Base-by-base conservation (phyloP, 2,329 filamentous ascomycete genomes). In the Elsinoe arachidis region DNA sequence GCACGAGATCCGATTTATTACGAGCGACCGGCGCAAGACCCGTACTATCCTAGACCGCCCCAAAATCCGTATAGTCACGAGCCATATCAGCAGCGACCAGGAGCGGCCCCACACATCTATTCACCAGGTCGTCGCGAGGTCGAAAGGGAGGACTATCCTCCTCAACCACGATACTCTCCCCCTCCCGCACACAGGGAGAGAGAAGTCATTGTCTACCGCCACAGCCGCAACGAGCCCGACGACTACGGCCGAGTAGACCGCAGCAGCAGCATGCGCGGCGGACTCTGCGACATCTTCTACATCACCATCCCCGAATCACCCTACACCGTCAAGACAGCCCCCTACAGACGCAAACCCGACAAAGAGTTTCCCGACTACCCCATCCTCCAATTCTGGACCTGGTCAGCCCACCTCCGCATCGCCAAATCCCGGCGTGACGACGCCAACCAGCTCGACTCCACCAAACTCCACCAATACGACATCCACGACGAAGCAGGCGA, bases 321-420 rank as follows among this genome's bases (percentile, higher is more conserved):
- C 5, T 61, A 58, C 59, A 56, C 38, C 11, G 55, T 62, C 21
- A 43, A 58, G 37, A 62, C 53, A 2, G 23, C 44, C 5, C 23
- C 19, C 4, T 49, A 49, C 23, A 1, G 23, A 9, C 14, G 17
- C 23, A 33, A n/a, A 35, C 44, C 44, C 11, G 44, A 49, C 26
- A 49, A 49, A 23, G 44, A 49, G n/a, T 49, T 49, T 12, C 44
- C 44, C 23, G 59, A 63, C 37, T 61, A 58, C 55, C 67, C 65
- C 12, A 60, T 67, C 15, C 62, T 71, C 5, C 69, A 71, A 55
- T 71, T 71, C 61, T 66, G 61, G 30, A 70, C 69, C 2, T 69
- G 67, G 63, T 63, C 58, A 21, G 65, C 63, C 1, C 52, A 59
- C 21, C 59, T 68, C 26, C 58, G 60, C 37, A 56, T 65, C 33